phyloP scores from a whole-genome alignment of 768 basidiomycete species.

The Lentinus brumalis region DNA sequence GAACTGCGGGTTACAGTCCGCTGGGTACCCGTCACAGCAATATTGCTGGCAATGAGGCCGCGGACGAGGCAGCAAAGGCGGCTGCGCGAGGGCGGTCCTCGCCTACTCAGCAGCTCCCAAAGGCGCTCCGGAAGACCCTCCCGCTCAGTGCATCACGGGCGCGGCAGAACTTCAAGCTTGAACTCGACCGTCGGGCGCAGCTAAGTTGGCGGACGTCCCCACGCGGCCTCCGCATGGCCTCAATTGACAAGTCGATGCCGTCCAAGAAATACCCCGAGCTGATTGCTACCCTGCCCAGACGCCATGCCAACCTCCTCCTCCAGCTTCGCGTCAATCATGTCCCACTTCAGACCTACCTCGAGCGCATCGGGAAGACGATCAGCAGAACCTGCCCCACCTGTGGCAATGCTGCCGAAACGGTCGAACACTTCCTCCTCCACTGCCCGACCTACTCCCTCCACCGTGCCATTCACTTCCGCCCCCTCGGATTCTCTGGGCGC shows the following conservation, averaged over 20 bases:
- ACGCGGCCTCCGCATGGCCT: background rate
- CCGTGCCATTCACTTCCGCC: background rate
- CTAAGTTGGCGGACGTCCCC: background rate
- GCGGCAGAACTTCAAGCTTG: background rate
- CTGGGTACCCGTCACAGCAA: conserved; percentile 16
- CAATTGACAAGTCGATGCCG: background rate
- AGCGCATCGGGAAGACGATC: conserved; percentile 16
- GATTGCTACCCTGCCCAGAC: background rate
- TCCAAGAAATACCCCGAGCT: conserved; percentile 2
- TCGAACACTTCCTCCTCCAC: conserved; percentile 23
- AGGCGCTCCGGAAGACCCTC: conserved; percentile 7
- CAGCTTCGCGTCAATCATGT: conserved; percentile 37
- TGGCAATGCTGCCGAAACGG: conserved; percentile 9
- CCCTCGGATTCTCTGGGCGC: background rate
- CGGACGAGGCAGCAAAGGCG: conserved; percentile 16
- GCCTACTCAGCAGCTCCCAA: conserved; percentile 1
- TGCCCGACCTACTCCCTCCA: conserved; percentile 14
- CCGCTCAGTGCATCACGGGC: conserved; percentile 5
- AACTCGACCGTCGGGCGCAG: background rate
- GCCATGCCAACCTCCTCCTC: conserved; percentile 21
- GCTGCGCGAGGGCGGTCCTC: conserved; percentile 9
- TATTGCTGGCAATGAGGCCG: conserved; percentile 17
- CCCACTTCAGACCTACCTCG: conserved; percentile 32
- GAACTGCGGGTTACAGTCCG: conserved; percentile 5
- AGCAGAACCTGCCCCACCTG: conserved; percentile 18